Conservation (phyloP, 2,329 filamentous ascomycete genomes). For the Aspergillus sp. region DNA sequence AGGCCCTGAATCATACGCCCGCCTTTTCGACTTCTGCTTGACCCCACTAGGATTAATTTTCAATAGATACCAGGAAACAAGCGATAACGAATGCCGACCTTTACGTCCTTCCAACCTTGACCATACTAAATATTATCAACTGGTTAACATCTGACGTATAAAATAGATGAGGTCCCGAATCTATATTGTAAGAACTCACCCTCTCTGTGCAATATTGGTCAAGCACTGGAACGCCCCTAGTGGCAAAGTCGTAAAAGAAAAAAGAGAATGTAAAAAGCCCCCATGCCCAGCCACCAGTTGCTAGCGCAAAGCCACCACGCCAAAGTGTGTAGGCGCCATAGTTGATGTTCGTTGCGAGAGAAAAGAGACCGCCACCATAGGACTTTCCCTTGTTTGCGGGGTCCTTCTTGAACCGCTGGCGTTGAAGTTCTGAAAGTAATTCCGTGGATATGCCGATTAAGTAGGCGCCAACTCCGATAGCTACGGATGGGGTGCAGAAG, state of each 20-base stretch:
- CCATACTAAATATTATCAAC: too few species aligned
- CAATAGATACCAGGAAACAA: too few species aligned
- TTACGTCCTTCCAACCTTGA: too few species aligned
- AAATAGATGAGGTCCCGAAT: too few species aligned
- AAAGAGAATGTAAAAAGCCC: slow-evolving; percentile 42
- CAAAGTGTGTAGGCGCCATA: slow-evolving; percentile 55
- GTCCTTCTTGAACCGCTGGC: slow-evolving; percentile 53
- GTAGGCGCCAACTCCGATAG: slow-evolving; percentile 52
- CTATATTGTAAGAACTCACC: slow-evolving; percentile 11
- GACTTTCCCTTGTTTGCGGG: slow-evolving; percentile 53
- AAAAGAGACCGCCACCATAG: slow-evolving; percentile 52
- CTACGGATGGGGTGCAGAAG: slow-evolving; percentile 24
- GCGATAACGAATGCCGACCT: too few species aligned
- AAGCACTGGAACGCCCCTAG: slow-evolving; percentile 47
- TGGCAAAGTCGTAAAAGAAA: slow-evolving; percentile 48
- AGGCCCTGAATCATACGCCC: too few species aligned
- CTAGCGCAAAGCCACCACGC: slow-evolving; percentile 51
- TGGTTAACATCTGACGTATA: too few species aligned
- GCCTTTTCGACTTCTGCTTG: too few species aligned
- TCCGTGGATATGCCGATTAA: slow-evolving; percentile 55
- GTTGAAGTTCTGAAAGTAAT: slow-evolving; percentile 57
- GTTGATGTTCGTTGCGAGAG: slow-evolving; percentile 54
- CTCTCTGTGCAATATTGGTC: slow-evolving; percentile 50
- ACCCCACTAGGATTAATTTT: too few species aligned
- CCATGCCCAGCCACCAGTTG: slow-evolving; percentile 48